Conservation (phyloP, 2,329 filamentous ascomycete species). For the Fusarium redolens region DNA sequence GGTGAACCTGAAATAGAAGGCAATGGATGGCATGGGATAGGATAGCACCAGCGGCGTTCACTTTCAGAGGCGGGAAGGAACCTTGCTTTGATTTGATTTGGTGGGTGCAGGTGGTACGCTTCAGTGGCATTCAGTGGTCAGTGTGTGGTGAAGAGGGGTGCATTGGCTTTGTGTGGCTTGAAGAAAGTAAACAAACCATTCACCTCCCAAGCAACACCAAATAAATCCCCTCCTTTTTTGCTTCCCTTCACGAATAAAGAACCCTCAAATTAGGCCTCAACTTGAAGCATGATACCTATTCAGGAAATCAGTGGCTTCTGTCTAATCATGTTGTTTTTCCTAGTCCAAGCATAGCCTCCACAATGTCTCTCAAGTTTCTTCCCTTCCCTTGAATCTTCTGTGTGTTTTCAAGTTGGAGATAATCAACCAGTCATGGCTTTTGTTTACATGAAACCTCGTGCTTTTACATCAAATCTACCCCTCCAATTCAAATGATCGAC, state of each 20-base stretch:
- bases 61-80: slow-evolving; percentile 9
- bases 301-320: background rate
- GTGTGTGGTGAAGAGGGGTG: slow-evolving; percentile 10
- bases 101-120: background rate
- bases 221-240: background rate
- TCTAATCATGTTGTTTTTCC: slow-evolving; percentile 8
- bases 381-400: background rate
- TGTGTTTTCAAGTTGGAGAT: background rate
- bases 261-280: background rate
- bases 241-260: background rate
- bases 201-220: slow-evolving; percentile 19
- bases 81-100: slow-evolving; percentile 6
- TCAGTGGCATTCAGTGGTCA: slow-evolving; percentile 4
- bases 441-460: slow-evolving; percentile 9
- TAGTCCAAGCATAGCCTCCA: slow-evolving; percentile 18
- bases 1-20: slow-evolving; percentile 23
- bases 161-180: slow-evolving; percentile 5
- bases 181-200: slow-evolving; percentile 43
- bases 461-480: slow-evolving; percentile 2
- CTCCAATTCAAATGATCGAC: slow-evolving; percentile 30
- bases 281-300: slow-evolving; percentile 9
- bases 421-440: background rate
- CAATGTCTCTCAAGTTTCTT: slow-evolving; percentile 20
- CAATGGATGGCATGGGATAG: slow-evolving; percentile 12
- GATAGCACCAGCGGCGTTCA: slow-evolving; percentile 23